A percentile compares a stretch with the other conserved stretches of the same genome.
phyloP scores from a whole-genome alignment of 108 stramenopile species.

The Chaetoceros muelleri region DNA sequence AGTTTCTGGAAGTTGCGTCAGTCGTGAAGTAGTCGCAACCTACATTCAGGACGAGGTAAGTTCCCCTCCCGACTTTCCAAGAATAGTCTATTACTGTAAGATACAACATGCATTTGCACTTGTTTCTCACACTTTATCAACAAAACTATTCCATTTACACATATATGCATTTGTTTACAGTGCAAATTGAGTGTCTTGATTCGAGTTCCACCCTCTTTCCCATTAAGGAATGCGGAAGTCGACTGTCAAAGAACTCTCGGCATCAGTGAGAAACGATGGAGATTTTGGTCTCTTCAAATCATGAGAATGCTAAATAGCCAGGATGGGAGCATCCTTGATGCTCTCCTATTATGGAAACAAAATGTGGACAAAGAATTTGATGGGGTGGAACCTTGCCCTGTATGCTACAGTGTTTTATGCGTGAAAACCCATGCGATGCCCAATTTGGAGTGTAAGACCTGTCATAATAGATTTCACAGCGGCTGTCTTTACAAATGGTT shows the following conservation, averaged over 20 bases:
- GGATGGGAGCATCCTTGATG: constrained; percentile 79
- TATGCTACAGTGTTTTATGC: constrained; percentile 93
- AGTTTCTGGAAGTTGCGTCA: constrained; percentile 53
- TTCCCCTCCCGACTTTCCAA: not conserved
- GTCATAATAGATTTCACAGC: constrained; percentile 84
- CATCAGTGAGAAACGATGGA: constrained; percentile 58
- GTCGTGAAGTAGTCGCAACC: constrained; percentile 62
- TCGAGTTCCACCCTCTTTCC: constrained; percentile 58
- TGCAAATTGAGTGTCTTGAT: constrained; percentile 69
- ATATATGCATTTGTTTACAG: constrained; percentile 10
- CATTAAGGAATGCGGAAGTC: constrained; percentile 70
- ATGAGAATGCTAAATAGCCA: constrained; percentile 78
- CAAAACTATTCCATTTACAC: no score
- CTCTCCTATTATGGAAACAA: constrained; percentile 90
- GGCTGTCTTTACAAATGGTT: constrained; percentile 94
- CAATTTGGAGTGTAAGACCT: constrained; percentile 72
- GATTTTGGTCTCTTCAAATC: constrained; percentile 73
- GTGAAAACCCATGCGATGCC: constrained; percentile 85
- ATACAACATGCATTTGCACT: not conserved
- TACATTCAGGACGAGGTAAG: constrained; percentile 80
- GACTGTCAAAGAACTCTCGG: constrained; percentile 74
- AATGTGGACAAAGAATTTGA: constrained; percentile 97
- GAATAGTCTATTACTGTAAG: not conserved
- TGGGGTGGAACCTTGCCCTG: constrained; percentile 97
- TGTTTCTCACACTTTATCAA: no score